A percentile compares a stretch with the other conserved stretches of the same genome.
These are phyloP conservation scores for Pseudonectria buxi DNA, from an alignment of 2,329 filamentous ascomycete species.

Conservation along the genomic window DNA sequence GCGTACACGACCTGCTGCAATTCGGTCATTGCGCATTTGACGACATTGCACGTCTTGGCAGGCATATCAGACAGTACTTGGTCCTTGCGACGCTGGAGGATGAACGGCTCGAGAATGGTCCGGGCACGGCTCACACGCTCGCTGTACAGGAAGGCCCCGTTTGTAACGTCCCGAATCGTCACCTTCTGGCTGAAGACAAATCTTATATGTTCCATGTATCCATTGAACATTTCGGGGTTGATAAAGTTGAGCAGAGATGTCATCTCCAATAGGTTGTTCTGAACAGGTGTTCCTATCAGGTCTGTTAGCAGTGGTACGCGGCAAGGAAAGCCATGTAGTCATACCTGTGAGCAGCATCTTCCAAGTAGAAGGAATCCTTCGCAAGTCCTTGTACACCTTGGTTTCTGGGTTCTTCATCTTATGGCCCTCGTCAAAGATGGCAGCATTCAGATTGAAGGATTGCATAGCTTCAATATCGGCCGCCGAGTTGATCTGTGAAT, in stretches of 20 bases:
- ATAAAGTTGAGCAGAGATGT: slow-evolving; percentile 90
- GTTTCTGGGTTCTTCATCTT: slow-evolving; percentile 84
- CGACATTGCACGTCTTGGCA: slow-evolving; percentile 67
- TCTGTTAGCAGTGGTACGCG: slow-evolving; percentile 10
- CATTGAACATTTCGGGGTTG: slow-evolving; percentile 74
- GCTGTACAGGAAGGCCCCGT: slow-evolving; percentile 77
- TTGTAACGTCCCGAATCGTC: slow-evolving; percentile 69
- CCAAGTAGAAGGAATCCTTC: slow-evolving; percentile 72
- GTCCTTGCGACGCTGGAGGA: slow-evolving; percentile 86
- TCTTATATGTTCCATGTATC: slow-evolving; percentile 70
- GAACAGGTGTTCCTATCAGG: slow-evolving; percentile 75
- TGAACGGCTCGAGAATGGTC: slow-evolving; percentile 91
- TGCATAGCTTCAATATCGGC: slow-evolving; percentile 46
- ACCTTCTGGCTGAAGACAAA: slow-evolving; percentile 90
- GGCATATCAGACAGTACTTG: slow-evolving; percentile 85
- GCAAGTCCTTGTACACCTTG: slow-evolving; percentile 71
- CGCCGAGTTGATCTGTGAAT: slow-evolving; percentile 49
- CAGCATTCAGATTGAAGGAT: slow-evolving; percentile 42
- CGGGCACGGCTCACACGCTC: slow-evolving; percentile 82
- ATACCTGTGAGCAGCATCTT: slow-evolving; percentile 62
- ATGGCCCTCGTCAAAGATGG: slow-evolving; percentile 91
- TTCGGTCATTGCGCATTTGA: slow-evolving; percentile 72
- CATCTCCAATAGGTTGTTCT: slow-evolving; percentile 91
- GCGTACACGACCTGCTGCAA: slow-evolving; percentile 70
- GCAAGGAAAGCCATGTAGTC: neutral